Base-by-base conservation (phyloP, 805 yeast genomes). In the Blastobotrys attinorum region DNA sequence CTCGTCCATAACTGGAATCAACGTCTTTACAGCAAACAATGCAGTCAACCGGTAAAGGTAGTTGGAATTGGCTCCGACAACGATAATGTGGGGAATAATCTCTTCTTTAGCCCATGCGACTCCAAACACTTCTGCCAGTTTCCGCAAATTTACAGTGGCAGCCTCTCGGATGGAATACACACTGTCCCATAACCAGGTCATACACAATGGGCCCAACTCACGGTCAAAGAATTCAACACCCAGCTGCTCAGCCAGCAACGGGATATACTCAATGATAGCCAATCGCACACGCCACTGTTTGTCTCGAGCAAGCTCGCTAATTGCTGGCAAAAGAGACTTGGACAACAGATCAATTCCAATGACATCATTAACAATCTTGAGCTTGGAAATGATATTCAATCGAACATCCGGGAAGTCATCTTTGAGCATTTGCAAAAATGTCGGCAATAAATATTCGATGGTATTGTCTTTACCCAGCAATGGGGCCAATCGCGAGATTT, bases 161-260 rank as follows among this genome's bases (percentile, higher is more conserved):
- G 98, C 98, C 53, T 87, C 94, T 65, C 99, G 80, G 48, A 92
- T 89, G 3, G 97, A 89, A 66, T 78, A 92, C 32, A 92, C 98
- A 3, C 89, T 84, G 67, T 92, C 99, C 96, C 97, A 89, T 52
- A 92, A 71, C 97, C 98, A 92, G n/a, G 89, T 83, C 76, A 92
- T 76, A 58, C 96, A 92, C 54, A 92, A 71, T 40, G 84, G 81
- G 50, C 95, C 88, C 52, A 92, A 72, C 57, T 89, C 95, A 61
- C 86, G 84, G 63, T 92, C 92, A 66, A 92, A 92, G 58, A 90
- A 88, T 22, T 86, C 80, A 42, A 84, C 89, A 22, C 98, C 98
- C 47, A 92, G 72, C 66, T 92, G 97, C 56, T 84, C 83, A 5
- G 97, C 97, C 52, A 92, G 71, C 50, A 90, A 73, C 23, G 99